phyloP scores from a whole-genome alignment of 345 rosid genomes.

The Physaria fendleri region DNA sequence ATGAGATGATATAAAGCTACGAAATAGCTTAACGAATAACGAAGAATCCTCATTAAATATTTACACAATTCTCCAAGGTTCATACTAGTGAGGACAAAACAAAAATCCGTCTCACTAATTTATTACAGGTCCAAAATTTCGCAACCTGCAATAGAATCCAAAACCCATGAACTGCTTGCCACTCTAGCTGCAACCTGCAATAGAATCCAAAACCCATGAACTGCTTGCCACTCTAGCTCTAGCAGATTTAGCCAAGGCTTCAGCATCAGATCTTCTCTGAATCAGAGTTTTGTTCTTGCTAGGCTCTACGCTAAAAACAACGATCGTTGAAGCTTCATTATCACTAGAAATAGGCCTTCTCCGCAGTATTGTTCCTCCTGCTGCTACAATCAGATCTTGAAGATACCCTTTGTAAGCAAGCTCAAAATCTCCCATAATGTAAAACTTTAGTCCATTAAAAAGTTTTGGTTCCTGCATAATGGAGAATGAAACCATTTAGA shows the following conservation, averaged over 20 bases:
- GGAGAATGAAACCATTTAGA: slow-evolving; percentile 5
- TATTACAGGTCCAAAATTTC: slow-evolving; percentile 11
- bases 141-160: slow-evolving; percentile 74
- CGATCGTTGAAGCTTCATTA: slow-evolving; percentile 34
- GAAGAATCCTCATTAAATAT: background rate
- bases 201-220: slow-evolving; percentile 74
- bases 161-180: slow-evolving; percentile 72
- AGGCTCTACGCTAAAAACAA: slow-evolving; percentile 64
- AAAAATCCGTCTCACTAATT: background rate
- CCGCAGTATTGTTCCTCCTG: slow-evolving; percentile 63
- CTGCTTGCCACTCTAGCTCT: slow-evolving; percentile 67
- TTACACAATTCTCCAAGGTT: background rate
- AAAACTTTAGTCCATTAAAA: slow-evolving; percentile 45
- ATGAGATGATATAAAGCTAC: no score
- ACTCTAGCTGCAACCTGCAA: slow-evolving; percentile 76
- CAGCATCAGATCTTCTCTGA: slow-evolving; percentile 48
- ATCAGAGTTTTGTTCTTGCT: slow-evolving; percentile 40
- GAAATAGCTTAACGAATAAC: no score
- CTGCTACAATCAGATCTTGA: slow-evolving; percentile 66
- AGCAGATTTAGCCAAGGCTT: slow-evolving; percentile 52
- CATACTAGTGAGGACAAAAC: background rate
- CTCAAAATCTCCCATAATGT: slow-evolving; percentile 63
- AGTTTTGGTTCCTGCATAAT: slow-evolving; percentile 58
- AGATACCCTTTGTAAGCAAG: slow-evolving; percentile 69
- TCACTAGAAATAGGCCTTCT: slow-evolving; percentile 50